Percentiles rank a stretch among this genome's conserved stretches.
Evolutionary conservation across 176 grass and related monocot species (phyloP).

Genomic region (Bolboschoenus planiculmis): DNA sequence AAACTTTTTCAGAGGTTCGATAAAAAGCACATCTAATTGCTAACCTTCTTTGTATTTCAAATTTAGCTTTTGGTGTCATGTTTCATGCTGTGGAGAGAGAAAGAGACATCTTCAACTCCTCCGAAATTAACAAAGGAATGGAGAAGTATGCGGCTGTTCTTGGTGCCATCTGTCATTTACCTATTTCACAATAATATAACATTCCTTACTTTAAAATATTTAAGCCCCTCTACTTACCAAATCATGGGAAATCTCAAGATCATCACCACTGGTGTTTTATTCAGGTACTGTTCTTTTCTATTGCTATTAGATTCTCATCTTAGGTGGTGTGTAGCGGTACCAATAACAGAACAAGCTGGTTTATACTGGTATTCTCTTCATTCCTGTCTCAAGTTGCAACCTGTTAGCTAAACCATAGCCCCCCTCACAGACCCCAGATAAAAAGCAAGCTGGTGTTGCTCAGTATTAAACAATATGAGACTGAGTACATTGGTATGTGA

Average conservation of each 20-base stretch:
- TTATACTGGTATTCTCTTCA: background rate
- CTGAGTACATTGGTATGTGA: background rate
- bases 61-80: slow-evolving; percentile 63
- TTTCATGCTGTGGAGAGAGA: slow-evolving; percentile 90
- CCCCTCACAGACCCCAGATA: background rate
- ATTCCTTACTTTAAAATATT: slow-evolving; percentile 84
- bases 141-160: slow-evolving; percentile 63
- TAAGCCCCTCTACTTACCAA: slow-evolving; percentile 96
- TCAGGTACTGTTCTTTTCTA: slow-evolving; percentile 46
- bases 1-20: background rate
- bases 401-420: background rate
- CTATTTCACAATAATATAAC: slow-evolving; percentile 95
- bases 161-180: slow-evolving; percentile 86
- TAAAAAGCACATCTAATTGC: background rate
- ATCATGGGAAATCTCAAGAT: slow-evolving; percentile 99
- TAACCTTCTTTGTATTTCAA: slow-evolving; percentile 21
- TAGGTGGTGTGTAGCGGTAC: slow-evolving; percentile 1
- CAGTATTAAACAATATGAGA: background rate
- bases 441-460: background rate
- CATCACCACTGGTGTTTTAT: slow-evolving; percentile 92
- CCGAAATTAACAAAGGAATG: slow-evolving; percentile 86
- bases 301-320: slow-evolving; percentile 7
- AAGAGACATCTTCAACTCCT: slow-evolving; percentile 35
- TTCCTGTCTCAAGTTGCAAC: background rate
- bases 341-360: background rate